These are phyloP conservation scores for Colletotrichum plurivorum DNA, from an alignment of 2,329 filamentous ascomycete genomes.

Conservation along the genomic window DNA sequence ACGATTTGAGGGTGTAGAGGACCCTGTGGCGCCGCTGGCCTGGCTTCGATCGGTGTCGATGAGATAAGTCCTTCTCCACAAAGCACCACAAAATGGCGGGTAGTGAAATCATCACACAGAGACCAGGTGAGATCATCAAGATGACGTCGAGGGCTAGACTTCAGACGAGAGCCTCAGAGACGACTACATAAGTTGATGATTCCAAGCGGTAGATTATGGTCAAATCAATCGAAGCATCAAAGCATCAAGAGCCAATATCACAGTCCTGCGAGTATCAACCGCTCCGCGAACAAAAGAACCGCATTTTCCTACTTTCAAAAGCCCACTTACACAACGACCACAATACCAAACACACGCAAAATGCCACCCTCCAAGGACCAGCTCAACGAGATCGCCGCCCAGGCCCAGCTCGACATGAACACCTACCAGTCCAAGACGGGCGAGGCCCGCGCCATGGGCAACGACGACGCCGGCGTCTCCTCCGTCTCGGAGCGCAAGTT, in stretches of 20 bases:
- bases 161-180: conserved; percentile 25
- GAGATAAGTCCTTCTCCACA: conserved; percentile 30
- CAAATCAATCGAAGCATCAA: background rate
- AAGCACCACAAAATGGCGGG: conserved; percentile 39
- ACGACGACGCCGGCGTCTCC: conserved; percentile 60
- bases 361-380: conserved; percentile 51
- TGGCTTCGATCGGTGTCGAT: conserved; percentile 36
- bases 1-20: conserved; percentile 5
- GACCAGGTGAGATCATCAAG: conserved; percentile 29
- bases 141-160: conserved; percentile 36
- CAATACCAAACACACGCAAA: conserved; percentile 16
- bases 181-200: conserved; percentile 31
- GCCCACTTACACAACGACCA: background rate
- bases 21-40: conserved; percentile 17
- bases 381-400: conserved; percentile 58
- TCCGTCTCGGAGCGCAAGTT: conserved; percentile 58
- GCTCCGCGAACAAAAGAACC: background rate
- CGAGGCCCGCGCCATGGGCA: conserved; percentile 52
- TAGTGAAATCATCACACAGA: conserved; percentile 38
- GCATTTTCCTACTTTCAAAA: background rate
- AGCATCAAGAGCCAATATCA: background rate
- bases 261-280: background rate
- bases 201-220: background rate
- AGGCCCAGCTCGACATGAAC: conserved; percentile 64
- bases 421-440: conserved; percentile 64